phyloP scores from a whole-genome alignment of 768 basidiomycete genomes.

The Pilatotrama ljubarskyi region DNA sequence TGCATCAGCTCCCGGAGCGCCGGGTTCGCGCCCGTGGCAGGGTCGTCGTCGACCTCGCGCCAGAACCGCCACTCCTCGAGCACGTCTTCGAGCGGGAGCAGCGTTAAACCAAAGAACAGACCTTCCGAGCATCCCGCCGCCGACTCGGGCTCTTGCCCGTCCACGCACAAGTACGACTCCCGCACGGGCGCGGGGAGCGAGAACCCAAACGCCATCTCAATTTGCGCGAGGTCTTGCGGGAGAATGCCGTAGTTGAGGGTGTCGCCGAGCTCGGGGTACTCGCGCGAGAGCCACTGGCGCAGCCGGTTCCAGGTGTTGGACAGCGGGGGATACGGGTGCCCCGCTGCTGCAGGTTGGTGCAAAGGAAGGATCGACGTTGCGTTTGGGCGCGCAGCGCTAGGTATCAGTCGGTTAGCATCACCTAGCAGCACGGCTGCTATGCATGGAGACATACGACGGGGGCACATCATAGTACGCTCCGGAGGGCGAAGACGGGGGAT shows the following conservation, averaged over 20 bases:
- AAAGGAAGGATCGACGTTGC: conserved; percentile 65
- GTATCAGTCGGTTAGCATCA: conserved; percentile 12
- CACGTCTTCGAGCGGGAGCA: conserved; percentile 90
- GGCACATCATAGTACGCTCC: conserved; percentile 62
- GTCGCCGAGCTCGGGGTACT: conserved; percentile 94
- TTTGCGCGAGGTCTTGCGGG: conserved; percentile 72
- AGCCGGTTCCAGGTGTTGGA: conserved; percentile 82
- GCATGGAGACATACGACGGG: conserved; percentile 43
- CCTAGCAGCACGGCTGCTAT: conserved; percentile 5
- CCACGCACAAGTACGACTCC: conserved; percentile 84
- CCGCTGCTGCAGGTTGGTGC: conserved; percentile 48
- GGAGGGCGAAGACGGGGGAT: conserved; percentile 65
- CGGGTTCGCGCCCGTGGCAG: conserved; percentile 77
- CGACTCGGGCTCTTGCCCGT: conserved; percentile 94
- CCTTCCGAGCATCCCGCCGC: conserved; percentile 87
- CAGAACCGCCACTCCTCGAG: conserved; percentile 96
- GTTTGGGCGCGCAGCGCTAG: conserved; percentile 45
- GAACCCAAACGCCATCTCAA: conserved; percentile 85
- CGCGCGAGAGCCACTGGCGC: conserved; percentile 73
- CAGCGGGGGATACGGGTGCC: conserved; percentile 72
- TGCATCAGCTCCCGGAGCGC: conserved; percentile 76
- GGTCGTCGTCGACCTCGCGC: conserved; percentile 91
- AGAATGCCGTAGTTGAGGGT: conserved; percentile 92
- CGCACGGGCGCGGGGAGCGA: conserved; percentile 83
- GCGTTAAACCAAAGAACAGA: conserved; percentile 92